A percentile compares a stretch with the other conserved stretches of the same genome.
These are phyloP conservation scores for Raphanus raphanistrum DNA, from an alignment of 345 rosid species.

Conservation along the genomic window DNA sequence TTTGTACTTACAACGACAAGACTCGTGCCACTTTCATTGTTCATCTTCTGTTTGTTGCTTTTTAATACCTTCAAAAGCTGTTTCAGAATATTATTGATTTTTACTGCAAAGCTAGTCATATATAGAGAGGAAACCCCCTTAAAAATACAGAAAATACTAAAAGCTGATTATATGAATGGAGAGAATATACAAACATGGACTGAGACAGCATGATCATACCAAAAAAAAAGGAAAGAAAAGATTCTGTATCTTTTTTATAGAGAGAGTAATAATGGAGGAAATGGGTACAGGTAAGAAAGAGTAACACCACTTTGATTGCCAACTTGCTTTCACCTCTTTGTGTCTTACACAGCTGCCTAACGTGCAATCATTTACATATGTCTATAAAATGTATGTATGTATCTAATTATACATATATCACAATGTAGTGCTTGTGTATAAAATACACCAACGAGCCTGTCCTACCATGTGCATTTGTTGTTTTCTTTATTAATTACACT, in stretches of 20 bases:
- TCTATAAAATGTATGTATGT: neutral
- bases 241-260: slow-evolving; percentile 41
- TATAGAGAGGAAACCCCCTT: neutral
- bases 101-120: neutral
- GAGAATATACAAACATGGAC: slow-evolving; percentile 32
- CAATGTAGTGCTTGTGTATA: slow-evolving; percentile 19
- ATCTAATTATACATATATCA: slow-evolving; percentile 28
- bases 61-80: neutral
- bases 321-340: slow-evolving; percentile 42
- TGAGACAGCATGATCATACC: slow-evolving; percentile 35
- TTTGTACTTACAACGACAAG: slow-evolving; percentile 43
- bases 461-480: slow-evolving; percentile 42
- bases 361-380: slow-evolving; percentile 36
- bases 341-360: slow-evolving; percentile 42
- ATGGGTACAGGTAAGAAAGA: slow-evolving; percentile 42
- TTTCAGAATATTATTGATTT: slow-evolving; percentile 7
- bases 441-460: slow-evolving; percentile 29
- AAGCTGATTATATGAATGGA: slow-evolving; percentile 9
- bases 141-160: neutral
- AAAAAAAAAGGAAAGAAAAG: slow-evolving; percentile 19
- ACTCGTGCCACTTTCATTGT: slow-evolving; percentile 39
- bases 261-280: slow-evolving; percentile 43
- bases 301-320: slow-evolving; percentile 41
- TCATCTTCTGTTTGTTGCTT: slow-evolving; percentile 19
- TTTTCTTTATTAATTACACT: slow-evolving; percentile 28